These are phyloP conservation scores for Gynostemma pentaphyllum DNA, from an alignment of 306 rosid species.

Conservation along the genomic window DNA sequence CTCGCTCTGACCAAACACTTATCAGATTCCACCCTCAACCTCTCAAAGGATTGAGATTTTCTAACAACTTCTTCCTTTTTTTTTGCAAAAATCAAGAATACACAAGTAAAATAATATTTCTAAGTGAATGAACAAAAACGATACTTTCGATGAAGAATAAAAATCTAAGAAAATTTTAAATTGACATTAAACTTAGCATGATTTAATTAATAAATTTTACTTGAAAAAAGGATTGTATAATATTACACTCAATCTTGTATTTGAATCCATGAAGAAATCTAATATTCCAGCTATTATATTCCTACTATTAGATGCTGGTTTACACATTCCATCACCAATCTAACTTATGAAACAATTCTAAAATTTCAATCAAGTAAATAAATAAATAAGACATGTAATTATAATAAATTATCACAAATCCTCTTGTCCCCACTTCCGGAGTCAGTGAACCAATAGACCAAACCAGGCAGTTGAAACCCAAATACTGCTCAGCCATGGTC, in stretches of 20 bases:
- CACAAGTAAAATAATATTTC: neutral
- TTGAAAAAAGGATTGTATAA: constrained; percentile 18
- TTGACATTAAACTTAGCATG: neutral
- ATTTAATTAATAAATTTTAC: no score
- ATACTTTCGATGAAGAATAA: neutral
- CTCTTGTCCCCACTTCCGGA: constrained; percentile 64
- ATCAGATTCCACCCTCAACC: constrained; percentile 73
- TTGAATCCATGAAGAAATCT: constrained; percentile 81
- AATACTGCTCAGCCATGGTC: constrained; percentile 46
- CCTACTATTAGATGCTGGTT: constrained; percentile 44
- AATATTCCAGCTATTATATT: constrained; percentile 48
- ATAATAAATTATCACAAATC: constrained; percentile 13
- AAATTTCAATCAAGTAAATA: neutral
- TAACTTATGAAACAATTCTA: constrained; percentile 18
- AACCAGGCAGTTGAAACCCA: constrained; percentile 64
- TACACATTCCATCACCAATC: constrained; percentile 89
- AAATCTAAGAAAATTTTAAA: neutral
- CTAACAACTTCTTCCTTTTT: constrained; percentile 81
- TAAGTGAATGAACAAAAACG: neutral
- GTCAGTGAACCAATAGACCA: constrained; percentile 50
- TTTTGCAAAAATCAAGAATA: constrained; percentile 12
- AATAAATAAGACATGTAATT: neutral
- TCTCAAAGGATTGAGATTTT: constrained; percentile 56
- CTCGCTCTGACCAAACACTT: constrained; percentile 72
- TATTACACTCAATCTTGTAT: constrained; percentile 71